phyloP scores from a whole-genome alignment of 441 rosid genomes.

The Syzygium malaccense region DNA sequence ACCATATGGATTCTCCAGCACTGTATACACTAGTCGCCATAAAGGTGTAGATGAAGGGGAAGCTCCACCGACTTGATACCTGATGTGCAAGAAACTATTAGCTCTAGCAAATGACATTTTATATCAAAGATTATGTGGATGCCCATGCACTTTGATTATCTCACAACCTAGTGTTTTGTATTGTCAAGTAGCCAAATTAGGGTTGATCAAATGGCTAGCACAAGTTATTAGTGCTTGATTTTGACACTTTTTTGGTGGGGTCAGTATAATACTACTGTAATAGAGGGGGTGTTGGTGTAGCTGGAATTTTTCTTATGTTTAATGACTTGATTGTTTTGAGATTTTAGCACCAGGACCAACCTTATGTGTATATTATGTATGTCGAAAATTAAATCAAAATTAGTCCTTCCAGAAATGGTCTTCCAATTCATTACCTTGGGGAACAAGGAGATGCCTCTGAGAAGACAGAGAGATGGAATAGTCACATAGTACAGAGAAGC shows the following conservation, averaged over 20 bases:
- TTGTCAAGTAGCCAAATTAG: neutral
- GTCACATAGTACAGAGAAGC: conserved; percentile 15
- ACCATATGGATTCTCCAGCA: conserved; percentile 9
- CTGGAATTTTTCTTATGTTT: neutral
- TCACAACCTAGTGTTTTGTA: neutral
- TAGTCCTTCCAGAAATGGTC: neutral
- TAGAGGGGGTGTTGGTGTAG: neutral
- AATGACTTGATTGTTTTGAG: neutral
- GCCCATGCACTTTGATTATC: neutral
- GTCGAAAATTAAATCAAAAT: neutral
- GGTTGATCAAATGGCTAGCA: neutral
- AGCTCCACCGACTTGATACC: conserved; percentile 22
- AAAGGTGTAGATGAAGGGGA: conserved; percentile 16
- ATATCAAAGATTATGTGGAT: neutral
- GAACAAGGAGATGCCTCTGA: conserved; percentile 16
- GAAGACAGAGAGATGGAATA: conserved; percentile 18
- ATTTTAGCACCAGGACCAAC: neutral
- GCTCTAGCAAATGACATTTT: neutral
- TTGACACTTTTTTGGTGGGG: neutral
- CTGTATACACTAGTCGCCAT: conserved; percentile 7
- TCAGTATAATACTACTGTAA: neutral
- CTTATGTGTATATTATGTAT: neutral
- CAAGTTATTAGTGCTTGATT: neutral
- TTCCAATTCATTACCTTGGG: conserved; percentile 11
- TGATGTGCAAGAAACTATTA: neutral